Conservation (phyloP, 305 asterid species). For the Fraxinus floribunda region DNA sequence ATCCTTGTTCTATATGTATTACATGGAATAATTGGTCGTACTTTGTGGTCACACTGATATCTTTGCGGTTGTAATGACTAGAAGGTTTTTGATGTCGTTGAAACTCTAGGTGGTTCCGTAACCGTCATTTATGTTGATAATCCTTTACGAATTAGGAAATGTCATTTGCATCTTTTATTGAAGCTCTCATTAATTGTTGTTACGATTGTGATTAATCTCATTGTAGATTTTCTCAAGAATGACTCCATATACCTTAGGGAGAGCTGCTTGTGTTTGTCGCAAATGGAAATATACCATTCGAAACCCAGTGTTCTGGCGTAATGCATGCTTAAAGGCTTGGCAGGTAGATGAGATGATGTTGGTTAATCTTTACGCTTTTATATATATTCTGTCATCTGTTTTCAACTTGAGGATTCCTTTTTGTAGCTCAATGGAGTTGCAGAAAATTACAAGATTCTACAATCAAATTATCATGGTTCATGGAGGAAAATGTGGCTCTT, state of each 20-base stretch:
- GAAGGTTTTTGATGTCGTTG: neutral
- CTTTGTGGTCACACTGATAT: neutral
- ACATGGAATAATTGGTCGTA: neutral
- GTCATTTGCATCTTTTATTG: neutral
- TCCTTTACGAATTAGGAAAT: neutral
- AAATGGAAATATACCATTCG: constrained; percentile 93
- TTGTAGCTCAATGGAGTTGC: constrained; percentile 57
- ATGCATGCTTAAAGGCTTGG: constrained; percentile 87
- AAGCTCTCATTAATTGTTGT: neutral
- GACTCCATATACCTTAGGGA: constrained; percentile 78
- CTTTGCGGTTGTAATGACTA: neutral
- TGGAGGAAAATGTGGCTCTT: constrained; percentile 98
- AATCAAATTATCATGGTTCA: constrained; percentile 65
- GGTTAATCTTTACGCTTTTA: constrained; percentile 1
- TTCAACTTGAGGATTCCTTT: constrained; percentile 5
- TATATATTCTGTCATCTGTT: neutral
- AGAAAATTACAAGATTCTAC: constrained; percentile 70
- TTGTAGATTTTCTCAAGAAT: constrained; percentile 70
- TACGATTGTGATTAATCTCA: constrained; percentile 13
- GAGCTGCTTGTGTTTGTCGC: constrained; percentile 92
- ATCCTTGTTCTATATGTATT: neutral
- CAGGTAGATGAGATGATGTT: constrained; percentile 49
- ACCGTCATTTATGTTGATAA: neutral
- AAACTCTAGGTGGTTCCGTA: neutral
- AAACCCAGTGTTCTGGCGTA: constrained; percentile 89